Evolutionary conservation across 257 asterid species (phyloP), one percentile per base, ranked within the genome.

Genomic region (Rehmannia glutinosa): DNA sequence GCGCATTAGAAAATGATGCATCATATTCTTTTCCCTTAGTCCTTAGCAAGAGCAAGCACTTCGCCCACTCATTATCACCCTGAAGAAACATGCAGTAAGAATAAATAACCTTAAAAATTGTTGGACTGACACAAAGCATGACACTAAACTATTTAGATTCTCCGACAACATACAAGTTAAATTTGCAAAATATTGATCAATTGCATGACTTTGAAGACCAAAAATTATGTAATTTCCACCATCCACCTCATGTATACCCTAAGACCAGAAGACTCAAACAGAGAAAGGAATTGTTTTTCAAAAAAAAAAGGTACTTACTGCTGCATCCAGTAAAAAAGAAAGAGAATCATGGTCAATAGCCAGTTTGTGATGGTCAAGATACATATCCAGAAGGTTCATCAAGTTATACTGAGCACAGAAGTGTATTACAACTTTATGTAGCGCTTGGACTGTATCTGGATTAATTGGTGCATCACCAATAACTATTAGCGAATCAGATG

Each of bases 41-140:
- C 84, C 99, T 85, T 62, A 84, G 84, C 70, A 91, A 82, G 73
- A 94, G 90, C 78, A 91, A 81, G 87, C 90, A 90, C 75, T 80
- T 91, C 35, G 88, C 96, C 90, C 95, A 91, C 76, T 88, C 92
- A 71, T 85, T 88, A 80, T 88, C 95, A 69, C 90, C 97, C 99
- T 94, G 83, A 19, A 79, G 51, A 77, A 70, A 61, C 63, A 82
- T 49, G 56, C 46, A 35, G 57, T 24, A 42, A 45, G 58, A 73
- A 63, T 58, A 72, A 51, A 68, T 27, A 69, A 41, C 68, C 74
- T 70, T 63, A 59, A 66, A 11, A 72, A 55, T 13, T 60, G 53
- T 36, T 32, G 46, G 52, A 55, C 46, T 47, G 24, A 69, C 70
- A 52, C 50, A 47, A 74, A 58, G 51, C 43, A 32, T 32, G 58